phyloP scores from a whole-genome alignment of 441 rosid genomes.

The Bruguiera hainesii region DNA sequence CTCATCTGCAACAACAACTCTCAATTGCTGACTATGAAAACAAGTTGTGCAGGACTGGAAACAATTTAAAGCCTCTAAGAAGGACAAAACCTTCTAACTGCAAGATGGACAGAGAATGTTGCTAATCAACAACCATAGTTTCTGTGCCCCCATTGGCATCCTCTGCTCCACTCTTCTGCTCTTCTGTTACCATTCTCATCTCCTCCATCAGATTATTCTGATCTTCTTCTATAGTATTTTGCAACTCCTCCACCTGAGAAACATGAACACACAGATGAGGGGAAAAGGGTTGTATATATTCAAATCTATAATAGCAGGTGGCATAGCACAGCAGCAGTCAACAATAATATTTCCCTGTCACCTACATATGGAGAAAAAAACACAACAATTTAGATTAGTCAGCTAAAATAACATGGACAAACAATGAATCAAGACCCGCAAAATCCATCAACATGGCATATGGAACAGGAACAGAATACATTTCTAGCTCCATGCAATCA shows the following conservation, averaged over 20 bases:
- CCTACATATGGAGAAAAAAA: too few relatives aligned
- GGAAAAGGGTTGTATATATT: neutral
- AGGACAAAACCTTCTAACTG: slow-evolving; percentile 11
- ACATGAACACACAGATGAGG: neutral
- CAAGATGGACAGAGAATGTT: slow-evolving; percentile 12
- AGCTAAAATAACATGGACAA: too few relatives aligned
- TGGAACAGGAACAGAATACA: too few relatives aligned
- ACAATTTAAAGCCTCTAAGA: neutral
- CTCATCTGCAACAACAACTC: too few relatives aligned
- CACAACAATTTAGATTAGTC: too few relatives aligned
- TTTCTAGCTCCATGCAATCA: neutral
- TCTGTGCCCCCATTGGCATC: slow-evolving; percentile 53
- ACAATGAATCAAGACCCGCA: neutral
- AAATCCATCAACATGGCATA: neutral
- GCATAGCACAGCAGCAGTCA: neutral
- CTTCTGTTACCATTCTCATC: slow-evolving; percentile 52
- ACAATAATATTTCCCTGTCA: too few relatives aligned
- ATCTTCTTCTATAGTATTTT: slow-evolving; percentile 62
- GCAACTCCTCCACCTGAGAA: slow-evolving; percentile 80
- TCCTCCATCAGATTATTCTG: slow-evolving; percentile 60
- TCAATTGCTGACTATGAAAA: neutral
- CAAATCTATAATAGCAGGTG: neutral
- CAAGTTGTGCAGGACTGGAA: neutral
- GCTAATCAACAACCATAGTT: slow-evolving; percentile 69
- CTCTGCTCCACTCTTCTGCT: slow-evolving; percentile 54